phyloP scores from a whole-genome alignment of 2,329 filamentous ascomycete species.

The Claviceps capensis region DNA sequence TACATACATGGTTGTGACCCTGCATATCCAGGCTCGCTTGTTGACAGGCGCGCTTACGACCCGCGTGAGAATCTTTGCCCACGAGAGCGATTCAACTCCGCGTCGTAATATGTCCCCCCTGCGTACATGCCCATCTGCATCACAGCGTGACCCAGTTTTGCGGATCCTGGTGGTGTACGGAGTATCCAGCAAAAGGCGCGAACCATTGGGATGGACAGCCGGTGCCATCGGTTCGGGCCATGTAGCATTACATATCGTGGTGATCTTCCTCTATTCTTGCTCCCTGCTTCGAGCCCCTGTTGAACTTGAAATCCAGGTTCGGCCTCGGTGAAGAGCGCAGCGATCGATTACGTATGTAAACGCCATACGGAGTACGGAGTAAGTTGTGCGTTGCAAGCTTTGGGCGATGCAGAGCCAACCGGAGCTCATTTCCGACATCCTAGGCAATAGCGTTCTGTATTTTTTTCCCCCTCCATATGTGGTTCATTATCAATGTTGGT shows the following conservation, averaged over 20 bases:
- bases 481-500: too few relatives aligned
- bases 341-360: too few relatives aligned
- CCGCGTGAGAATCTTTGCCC: not conserved
- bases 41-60: not conserved
- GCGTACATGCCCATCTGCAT: not conserved
- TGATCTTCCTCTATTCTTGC: not conserved
- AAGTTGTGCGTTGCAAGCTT: not conserved
- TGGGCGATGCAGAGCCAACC: not conserved
- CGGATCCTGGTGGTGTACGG: not conserved
- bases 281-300: not conserved
- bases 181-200: conserved; percentile 1
- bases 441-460: too few relatives aligned
- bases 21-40: not conserved
- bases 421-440: not conserved
- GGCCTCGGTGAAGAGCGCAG: too few relatives aligned
- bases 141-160: conserved; percentile 1
- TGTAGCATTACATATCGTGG: not conserved
- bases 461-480: too few relatives aligned
- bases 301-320: too few relatives aligned
- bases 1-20: not conserved
- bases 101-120: conserved; percentile 4
- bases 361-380: not conserved
- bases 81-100: not conserved
- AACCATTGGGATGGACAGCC: conserved; percentile 2
- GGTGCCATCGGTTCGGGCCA: conserved; percentile 2